Base-by-base conservation (phyloP, 2,329 filamentous ascomycete genomes). In the Arthroderma sp. region DNA sequence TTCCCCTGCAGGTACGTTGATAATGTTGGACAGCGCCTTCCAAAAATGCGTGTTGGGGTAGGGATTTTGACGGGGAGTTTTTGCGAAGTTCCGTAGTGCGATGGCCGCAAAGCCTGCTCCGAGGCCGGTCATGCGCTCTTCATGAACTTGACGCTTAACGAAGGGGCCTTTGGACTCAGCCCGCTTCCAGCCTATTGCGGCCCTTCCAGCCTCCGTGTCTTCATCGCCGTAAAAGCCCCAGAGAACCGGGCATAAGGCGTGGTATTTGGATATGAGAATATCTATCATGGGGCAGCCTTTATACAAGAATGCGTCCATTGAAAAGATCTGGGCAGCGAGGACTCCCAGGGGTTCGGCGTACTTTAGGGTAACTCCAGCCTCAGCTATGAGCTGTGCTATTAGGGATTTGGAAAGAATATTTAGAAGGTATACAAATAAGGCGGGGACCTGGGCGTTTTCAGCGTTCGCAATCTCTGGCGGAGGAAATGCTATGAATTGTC, bases 261-360 rank as follows among this genome's bases (percentile, higher is more conserved):
- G 79, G 56, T 85, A 83, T 62, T 96, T 95, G 44, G 88, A 82
- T 56, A 94, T 81, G 29, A 96, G 71, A 48, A 96, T 84, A 58
- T 93, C 85, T 43, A 86, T 80, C 47, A 94, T 70, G 1, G 80
- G 74, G 40, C 74, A 65, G 6, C 78, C 81, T 42, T 80, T 74
- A 72, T 79, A 83, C 44, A 74, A 69, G 56, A 85, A 83, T 10
- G 77, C 71, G 11, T 76, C 71, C 43, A 75, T 71, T 1, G 83
- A 82, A 59, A 93, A 89, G 29, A 93, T 73, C 51, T 80, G 77
- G 5, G 82, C 82, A 1, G 80, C 73, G 27, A 88, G 71, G 27
- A 89, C 76, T n/a, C 86, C 86, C 38, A 93, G 74, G 0, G 84
- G 82, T 53, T 91, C 83, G 6, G 85, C 86, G 4, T 76, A 72